Evolutionary conservation across 2,329 filamentous ascomycete genomes (phyloP).

Genomic region (Aureobasidium sp.): DNA sequence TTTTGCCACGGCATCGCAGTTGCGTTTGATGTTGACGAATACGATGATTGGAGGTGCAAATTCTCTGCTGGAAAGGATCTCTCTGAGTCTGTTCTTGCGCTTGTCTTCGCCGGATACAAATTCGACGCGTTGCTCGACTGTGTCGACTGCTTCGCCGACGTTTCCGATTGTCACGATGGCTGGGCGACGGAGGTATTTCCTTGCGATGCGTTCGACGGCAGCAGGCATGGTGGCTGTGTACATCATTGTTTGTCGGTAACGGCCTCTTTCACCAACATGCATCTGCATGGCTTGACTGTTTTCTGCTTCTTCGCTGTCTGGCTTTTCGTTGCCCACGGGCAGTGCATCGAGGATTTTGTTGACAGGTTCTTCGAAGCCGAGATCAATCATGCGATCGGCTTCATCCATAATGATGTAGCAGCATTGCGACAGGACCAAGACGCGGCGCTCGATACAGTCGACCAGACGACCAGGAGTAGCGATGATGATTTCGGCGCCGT

Average conservation of each 20-base stretch:
- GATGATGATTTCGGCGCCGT: conserved; percentile 95
- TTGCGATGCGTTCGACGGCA: conserved; percentile 88
- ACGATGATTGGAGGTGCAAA: conserved; percentile 92
- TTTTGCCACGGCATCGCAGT: conserved; percentile 89
- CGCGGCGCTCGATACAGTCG: conserved; percentile 89
- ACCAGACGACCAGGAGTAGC: conserved; percentile 96
- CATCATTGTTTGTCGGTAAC: conserved; percentile 99
- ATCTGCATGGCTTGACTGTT: conserved; percentile 76
- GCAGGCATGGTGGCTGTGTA: conserved; percentile 98
- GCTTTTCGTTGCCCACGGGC: conserved; percentile 88
- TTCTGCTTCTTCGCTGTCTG: conserved; percentile 87
- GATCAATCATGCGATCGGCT: conserved; percentile 97
- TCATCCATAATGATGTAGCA: conserved; percentile 99
- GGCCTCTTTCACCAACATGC: conserved; percentile 65
- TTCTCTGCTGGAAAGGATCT: conserved; percentile 74
- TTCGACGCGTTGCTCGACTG: conserved; percentile 94
- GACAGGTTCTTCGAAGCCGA: conserved; percentile 94
- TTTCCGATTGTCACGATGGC: conserved; percentile 94
- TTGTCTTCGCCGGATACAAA: conserved; percentile 87
- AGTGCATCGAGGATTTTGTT: conserved; percentile 96
- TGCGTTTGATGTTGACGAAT: conserved; percentile 99
- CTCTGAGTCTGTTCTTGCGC: conserved; percentile 88
- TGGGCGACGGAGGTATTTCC: conserved; percentile 87
- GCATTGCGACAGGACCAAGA: conserved; percentile 89
- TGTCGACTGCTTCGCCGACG: conserved; percentile 90